These are phyloP conservation scores for Ophiostoma novo-ulmi DNA, from an alignment of 2,329 filamentous ascomycete genomes.

Conservation along the genomic window DNA sequence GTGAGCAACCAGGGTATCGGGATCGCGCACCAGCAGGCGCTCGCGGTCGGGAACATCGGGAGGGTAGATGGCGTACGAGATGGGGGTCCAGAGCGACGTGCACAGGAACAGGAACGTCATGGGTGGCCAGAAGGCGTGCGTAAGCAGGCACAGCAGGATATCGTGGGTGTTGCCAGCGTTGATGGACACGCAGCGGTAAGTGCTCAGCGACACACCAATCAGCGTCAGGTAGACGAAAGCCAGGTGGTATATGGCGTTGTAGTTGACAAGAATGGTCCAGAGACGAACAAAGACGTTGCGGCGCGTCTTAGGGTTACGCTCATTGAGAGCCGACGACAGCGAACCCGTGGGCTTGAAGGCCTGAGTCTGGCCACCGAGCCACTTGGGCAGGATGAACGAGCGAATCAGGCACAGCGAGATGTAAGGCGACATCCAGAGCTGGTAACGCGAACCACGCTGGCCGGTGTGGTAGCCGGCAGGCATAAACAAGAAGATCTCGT, in stretches of 20 bases:
- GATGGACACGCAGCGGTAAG: constrained; percentile 40
- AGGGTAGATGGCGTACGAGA: constrained; percentile 57
- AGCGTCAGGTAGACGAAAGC: constrained; percentile 32
- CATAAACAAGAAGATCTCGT: constrained; percentile 54
- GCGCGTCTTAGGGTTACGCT: constrained; percentile 49
- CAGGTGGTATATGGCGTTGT: constrained; percentile 45
- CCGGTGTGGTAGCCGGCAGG: constrained; percentile 56
- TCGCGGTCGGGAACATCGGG: constrained; percentile 55
- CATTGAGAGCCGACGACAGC: constrained; percentile 50
- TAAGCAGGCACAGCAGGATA: constrained; percentile 49
- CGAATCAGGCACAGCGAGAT: constrained; percentile 54
- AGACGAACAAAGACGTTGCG: constrained; percentile 51
- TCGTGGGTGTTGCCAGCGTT: constrained; percentile 50
- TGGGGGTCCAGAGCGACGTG: constrained; percentile 53
- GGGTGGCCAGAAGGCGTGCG: constrained; percentile 59
- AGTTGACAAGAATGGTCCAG: constrained; percentile 51
- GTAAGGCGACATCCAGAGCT: constrained; percentile 60
- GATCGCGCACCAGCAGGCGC: constrained; percentile 51
- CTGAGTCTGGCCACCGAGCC: constrained; percentile 55
- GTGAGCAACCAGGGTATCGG: constrained; percentile 48
- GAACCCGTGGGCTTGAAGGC: constrained; percentile 59
- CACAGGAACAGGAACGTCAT: constrained; percentile 52
- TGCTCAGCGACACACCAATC: constrained; percentile 47
- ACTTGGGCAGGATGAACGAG: constrained; percentile 53
- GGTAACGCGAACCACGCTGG: constrained; percentile 51